Conservation (phyloP, 345 rosid genomes). For the Pugionium cornutum region DNA sequence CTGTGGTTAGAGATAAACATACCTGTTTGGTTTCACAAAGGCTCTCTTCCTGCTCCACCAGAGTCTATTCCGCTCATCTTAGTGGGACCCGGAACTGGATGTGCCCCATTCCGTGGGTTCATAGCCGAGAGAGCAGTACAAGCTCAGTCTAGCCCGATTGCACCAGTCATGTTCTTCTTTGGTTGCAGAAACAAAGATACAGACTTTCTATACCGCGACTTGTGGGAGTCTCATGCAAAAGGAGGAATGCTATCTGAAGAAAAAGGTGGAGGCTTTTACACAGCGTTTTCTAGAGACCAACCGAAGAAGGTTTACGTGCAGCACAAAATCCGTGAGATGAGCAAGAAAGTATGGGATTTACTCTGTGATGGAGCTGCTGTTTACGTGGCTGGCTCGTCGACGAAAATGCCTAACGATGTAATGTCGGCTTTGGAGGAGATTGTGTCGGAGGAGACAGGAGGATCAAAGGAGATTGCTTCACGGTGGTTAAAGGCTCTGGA, state of each 20-base stretch:
- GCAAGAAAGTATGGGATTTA: slow-evolving; percentile 63
- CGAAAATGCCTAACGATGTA: slow-evolving; percentile 89
- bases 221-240: slow-evolving; percentile 66
- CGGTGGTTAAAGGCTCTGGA: slow-evolving; percentile 68
- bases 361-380: slow-evolving; percentile 63
- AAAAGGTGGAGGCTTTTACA: slow-evolving; percentile 78
- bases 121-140: slow-evolving; percentile 74
- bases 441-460: slow-evolving; percentile 51
- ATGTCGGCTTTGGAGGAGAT: slow-evolving; percentile 74
- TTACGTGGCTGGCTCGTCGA: slow-evolving; percentile 87
- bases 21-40: slow-evolving; percentile 84
- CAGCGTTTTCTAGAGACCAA: slow-evolving; percentile 92
- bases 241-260: slow-evolving; percentile 71
- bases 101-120: slow-evolving; percentile 95
- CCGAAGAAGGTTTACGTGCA: slow-evolving; percentile 89
- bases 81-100: slow-evolving; percentile 94
- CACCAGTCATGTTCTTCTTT: slow-evolving; percentile 76
- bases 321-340: slow-evolving; percentile 68
- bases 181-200: slow-evolving; percentile 81
- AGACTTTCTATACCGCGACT: slow-evolving; percentile 74
- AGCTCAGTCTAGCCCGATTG: slow-evolving; percentile 47
- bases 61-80: slow-evolving; percentile 75
- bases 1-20: slow-evolving; percentile 51
- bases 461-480: slow-evolving; percentile 57
- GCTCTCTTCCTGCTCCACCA: slow-evolving; percentile 73